Base-by-base conservation (phyloP, 495 filamentous ascomycete genomes). In the Aspergillus egyptiacus region DNA sequence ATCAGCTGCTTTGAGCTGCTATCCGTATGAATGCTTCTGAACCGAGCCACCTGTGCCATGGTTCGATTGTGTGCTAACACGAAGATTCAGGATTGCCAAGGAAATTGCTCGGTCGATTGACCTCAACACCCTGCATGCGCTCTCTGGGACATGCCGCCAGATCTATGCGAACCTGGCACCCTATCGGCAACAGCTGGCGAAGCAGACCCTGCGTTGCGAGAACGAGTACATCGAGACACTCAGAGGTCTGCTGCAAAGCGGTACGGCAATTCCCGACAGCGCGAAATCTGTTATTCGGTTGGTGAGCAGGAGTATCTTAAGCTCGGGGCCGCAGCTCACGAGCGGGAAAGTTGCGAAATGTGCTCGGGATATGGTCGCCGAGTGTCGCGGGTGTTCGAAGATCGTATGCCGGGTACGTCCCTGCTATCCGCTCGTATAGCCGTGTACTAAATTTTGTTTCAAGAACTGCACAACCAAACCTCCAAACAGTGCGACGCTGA, bases 401-500 rank as follows among this genome's bases (percentile, higher is more conserved):
- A 71, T 86, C 11, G 82, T 93, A 10, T 96, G 90, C 59, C 75
- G 90, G 59, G 89, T 94, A 70, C 42, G 59, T 49, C 18, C 15
- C 2, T 11, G 10, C 11, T 14, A 9, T 2, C 13, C 22, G 13
- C 10, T 5, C 28, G 4, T 13, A 13, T 6, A 3, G 9, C 28
- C 9, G 28, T 31, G 8, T 10, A 11, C 10, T 3, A 10, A 11
- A 31, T 13, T 7, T 7, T 6, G 14, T 13, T 24, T 20, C 44
- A n/a, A 94, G 87, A 95, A 96, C 56, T 95, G 90, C 69, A 84
- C 82, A 11, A 79, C 83, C 57, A 93, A 95, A 67, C 79, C 84
- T 0, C 87, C 87, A 0, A 74, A 80, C 1, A 66, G 71, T 6
- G 63, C 71, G 18, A 70, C 75, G 9, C 76, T 91, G 20, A 79